Evolutionary conservation across 805 yeast species (phyloP), one percentile per base, ranked within the genome.

Genomic region (Sugiyamaella boreocaroliniensis): DNA sequence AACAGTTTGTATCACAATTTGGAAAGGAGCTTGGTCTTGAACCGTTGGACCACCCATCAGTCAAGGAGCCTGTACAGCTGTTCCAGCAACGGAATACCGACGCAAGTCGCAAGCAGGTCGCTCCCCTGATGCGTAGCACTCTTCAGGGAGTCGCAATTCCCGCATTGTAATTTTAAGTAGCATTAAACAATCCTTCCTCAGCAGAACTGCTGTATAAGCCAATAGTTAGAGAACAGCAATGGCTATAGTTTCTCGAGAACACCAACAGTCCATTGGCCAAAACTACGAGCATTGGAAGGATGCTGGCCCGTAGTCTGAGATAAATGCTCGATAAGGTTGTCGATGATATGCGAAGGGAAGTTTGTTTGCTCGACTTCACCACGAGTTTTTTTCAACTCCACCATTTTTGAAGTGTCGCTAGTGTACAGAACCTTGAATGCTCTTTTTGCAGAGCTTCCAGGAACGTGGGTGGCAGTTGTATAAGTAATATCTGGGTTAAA

Each of bases 51-150:
- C 45, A 50, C 26, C 45, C 61, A 9, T 50, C 58, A 58, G 18
- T 41, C 19, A 48, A 54, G 41, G 18, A 46, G 45, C 18, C 37
- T 32, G 12, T 32, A 9, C 3, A 32, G 11, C 49, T 62, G n/a
- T 78, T 68, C 52, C 64, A 70, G 57, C 85, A 85, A 63, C 75
- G 74, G 56, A 81, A 85, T 55, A 61, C 76, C 12, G 65, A 69
- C 7, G 90, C 92, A 1, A 85, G 93, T 37, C 76, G 97, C 61
- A 90, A 90, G 65, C 95, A 86, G 64, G 87, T 89, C 11, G 96
- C 87, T 4, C 97, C 97, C 0, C 63, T 73, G 12, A 51, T 78
- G 34, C 59, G 68, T 10, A 32, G 42, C 44, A 51, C 48, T 22
- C 51, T 61, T 3, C 51, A 60, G 29, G 56, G 57, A n/a, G 46